Evolutionary conservation across 148 eudicot species (phyloP).

Genomic region (Fagopyrum esculentum): DNA sequence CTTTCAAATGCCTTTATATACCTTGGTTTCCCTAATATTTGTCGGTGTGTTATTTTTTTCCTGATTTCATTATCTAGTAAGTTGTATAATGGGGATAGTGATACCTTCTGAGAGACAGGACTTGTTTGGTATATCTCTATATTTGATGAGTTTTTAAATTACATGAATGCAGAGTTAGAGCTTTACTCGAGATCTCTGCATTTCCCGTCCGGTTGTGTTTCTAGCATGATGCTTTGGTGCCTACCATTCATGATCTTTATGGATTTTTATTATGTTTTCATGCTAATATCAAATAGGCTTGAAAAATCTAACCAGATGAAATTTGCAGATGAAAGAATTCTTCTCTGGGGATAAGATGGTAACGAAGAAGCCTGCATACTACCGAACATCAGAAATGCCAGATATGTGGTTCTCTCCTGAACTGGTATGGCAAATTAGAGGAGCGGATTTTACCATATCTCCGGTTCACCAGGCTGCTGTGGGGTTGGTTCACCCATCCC

Average conservation of each 20-base stretch:
- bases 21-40: too few species aligned
- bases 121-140: neutral
- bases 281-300: neutral
- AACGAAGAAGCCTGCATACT: constrained; percentile 65
- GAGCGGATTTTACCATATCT: constrained; percentile 87
- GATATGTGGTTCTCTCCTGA: constrained; percentile 90
- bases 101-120: neutral
- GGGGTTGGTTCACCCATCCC: constrained; percentile 75
- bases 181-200: too few species aligned
- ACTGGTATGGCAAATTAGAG: constrained; percentile 88
- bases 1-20: too few species aligned
- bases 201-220: too few species aligned
- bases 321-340: constrained; percentile 79
- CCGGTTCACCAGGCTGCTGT: constrained; percentile 94
- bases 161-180: too few species aligned
- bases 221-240: too few species aligned
- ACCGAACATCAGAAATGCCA: constrained; percentile 67
- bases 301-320: neutral
- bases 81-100: too few species aligned
- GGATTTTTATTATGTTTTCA: neutral
- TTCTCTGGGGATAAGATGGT: constrained; percentile 68
- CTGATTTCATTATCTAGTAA: too few species aligned
- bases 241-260: neutral
- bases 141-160: neutral
- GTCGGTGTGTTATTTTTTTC: too few species aligned